Percentiles rank a stretch among this genome's conserved stretches.
These are phyloP conservation scores for Epicoccum nigrum DNA, from an alignment of 2,329 filamentous ascomycete genomes.

Conservation along the genomic window DNA sequence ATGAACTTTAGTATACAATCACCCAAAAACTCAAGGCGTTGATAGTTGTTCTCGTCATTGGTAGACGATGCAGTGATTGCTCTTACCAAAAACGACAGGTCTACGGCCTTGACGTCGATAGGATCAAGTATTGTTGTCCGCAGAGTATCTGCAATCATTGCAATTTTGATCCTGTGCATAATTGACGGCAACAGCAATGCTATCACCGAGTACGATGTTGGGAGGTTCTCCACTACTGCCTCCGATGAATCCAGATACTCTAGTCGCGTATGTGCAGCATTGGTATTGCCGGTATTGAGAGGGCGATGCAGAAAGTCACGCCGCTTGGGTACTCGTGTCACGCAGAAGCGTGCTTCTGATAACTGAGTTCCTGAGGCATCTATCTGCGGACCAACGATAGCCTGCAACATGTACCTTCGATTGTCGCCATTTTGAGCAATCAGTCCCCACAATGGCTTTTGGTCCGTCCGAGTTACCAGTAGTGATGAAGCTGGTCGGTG, in stretches of 20 bases:
- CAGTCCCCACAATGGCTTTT: conserved; percentile 31
- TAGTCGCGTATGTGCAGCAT: conserved; percentile 51
- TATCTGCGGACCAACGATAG: not conserved
- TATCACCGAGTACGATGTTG: conserved; percentile 54
- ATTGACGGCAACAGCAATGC: conserved; percentile 74
- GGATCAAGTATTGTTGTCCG: conserved; percentile 59
- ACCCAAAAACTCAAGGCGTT: conserved; percentile 85
- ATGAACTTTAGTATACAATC: conserved; percentile 82
- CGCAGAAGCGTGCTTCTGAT: conserved; percentile 20
- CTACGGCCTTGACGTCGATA: conserved; percentile 55
- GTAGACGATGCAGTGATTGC: conserved; percentile 74
- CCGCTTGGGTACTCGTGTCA: conserved; percentile 57
- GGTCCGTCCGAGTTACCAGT: conserved; percentile 6
- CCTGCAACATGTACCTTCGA: conserved; percentile 28
- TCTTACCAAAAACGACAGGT: conserved; percentile 64
- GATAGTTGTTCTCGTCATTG: conserved; percentile 70
- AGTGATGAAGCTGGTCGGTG: conserved; percentile 20
- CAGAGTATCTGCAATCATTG: conserved; percentile 67
- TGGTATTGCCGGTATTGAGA: conserved; percentile 11
- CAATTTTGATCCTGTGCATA: conserved; percentile 69
- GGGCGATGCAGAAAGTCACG: conserved; percentile 64
- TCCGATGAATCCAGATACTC: conserved; percentile 54
- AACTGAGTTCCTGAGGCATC: not conserved
- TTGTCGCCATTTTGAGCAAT: conserved; percentile 29
- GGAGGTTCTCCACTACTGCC: conserved; percentile 58